phyloP scores from a whole-genome alignment of 805 yeast genomes.

The Zygosaccharomyces rouxii region DNA sequence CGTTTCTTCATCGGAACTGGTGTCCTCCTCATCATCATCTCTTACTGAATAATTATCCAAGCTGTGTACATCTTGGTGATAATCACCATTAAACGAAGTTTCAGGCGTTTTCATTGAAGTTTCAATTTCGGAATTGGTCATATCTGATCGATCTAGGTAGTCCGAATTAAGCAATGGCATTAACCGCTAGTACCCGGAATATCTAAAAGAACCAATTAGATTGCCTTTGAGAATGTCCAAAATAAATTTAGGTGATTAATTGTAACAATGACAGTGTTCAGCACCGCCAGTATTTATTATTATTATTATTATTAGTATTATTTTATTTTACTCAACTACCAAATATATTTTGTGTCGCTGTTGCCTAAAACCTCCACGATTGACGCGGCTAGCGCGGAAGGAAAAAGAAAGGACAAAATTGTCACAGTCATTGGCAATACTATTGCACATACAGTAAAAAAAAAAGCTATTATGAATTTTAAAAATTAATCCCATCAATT shows the following conservation, averaged over 20 bases:
- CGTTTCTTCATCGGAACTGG: constrained; percentile 18
- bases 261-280: too few relatives aligned
- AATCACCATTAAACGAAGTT: neutral
- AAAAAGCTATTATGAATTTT: neutral
- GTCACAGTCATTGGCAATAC: neutral
- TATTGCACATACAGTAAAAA: neutral
- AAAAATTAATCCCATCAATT: neutral
- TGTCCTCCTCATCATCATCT: constrained; percentile 19
- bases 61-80: constrained; percentile 1
- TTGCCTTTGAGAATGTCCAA: neutral
- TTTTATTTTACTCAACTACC: neutral
- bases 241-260: neutral
- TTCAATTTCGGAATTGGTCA: neutral
- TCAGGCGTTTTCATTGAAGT: constrained; percentile 2
- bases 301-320: neutral
- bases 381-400: constrained; percentile 1
- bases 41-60: constrained; percentile 9
- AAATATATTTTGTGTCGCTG: constrained; percentile 4
- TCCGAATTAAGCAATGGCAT: constrained; percentile 4
- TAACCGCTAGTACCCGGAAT: neutral
- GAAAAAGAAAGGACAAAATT: neutral
- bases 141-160: neutral
- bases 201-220: neutral
- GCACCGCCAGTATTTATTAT: neutral
- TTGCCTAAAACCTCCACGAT: neutral